A percentile compares a stretch with the other conserved stretches of the same genome.
These are phyloP conservation scores for Colletotrichum abscissum DNA, from an alignment of 2,329 filamentous ascomycete genomes.

Conservation along the genomic window DNA sequence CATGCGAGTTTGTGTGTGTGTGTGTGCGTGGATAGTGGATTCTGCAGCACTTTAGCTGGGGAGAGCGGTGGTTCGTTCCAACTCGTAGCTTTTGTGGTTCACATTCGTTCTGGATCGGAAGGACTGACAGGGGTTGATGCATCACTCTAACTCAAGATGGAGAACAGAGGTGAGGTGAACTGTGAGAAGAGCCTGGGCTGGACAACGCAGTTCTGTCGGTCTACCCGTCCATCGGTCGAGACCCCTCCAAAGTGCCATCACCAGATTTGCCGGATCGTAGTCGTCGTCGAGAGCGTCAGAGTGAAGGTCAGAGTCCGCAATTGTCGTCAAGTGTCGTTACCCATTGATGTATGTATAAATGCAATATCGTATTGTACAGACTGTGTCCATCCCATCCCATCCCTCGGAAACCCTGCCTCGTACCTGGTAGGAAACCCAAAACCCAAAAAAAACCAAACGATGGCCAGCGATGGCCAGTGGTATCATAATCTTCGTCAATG, in stretches of 20 bases:
- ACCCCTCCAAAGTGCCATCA: not conserved
- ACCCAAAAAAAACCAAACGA: not conserved
- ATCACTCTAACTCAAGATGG: not conserved
- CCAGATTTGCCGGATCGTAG: not conserved
- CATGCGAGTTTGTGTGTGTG: not conserved
- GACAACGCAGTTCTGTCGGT: not conserved
- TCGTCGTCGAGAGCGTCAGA: not conserved
- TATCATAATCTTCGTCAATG: not conserved
- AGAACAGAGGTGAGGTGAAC: no score
- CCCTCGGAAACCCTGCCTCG: not conserved
- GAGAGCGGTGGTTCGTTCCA: not conserved
- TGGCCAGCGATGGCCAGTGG: not conserved
- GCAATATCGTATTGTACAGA: not conserved
- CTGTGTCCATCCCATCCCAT: not conserved
- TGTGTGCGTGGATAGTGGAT: not conserved
- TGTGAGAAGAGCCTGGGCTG: not conserved
- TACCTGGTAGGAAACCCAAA: not conserved
- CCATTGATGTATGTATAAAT: not conserved
- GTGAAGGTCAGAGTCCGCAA: not conserved
- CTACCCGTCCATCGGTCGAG: not conserved
- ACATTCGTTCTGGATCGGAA: not conserved
- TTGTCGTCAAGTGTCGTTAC: not conserved
- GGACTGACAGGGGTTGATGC: not conserved
- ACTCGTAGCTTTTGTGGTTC: not conserved
- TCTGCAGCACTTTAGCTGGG: not conserved